phyloP scores from a whole-genome alignment of 257 asterid genomes.

The Solanum virginianum region DNA sequence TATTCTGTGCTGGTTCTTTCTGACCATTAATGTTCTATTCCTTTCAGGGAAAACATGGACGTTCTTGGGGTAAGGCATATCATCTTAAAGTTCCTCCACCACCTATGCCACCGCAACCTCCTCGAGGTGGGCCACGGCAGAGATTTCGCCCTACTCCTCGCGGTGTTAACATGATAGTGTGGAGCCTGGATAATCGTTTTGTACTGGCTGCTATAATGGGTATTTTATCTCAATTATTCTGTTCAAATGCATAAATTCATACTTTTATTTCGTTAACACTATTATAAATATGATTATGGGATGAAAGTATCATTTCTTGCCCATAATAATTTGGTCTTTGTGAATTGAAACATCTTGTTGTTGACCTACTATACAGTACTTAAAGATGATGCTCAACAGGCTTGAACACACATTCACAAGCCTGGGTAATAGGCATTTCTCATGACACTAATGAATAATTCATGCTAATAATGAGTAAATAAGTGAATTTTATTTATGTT shows the following conservation, averaged over 20 bases:
- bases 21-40: background rate
- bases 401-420: background rate
- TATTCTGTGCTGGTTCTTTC: background rate
- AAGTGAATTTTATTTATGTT: background rate
- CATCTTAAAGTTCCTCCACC: conserved; percentile 99
- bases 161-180: conserved; percentile 86
- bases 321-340: background rate
- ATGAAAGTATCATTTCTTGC: background rate
- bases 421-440: background rate
- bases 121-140: conserved; percentile 94
- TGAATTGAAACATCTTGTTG: background rate
- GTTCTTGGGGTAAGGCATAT: conserved; percentile 72
- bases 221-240: conserved; percentile 10
- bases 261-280: background rate
- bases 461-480: background rate
- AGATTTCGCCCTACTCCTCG: conserved; percentile 95
- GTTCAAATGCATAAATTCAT: background rate
- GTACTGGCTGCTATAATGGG: conserved; percentile 99
- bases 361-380: background rate
- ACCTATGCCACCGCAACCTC: conserved; percentile 81
- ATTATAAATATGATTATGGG: background rate
- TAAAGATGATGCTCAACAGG: background rate
- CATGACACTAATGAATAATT: background rate
- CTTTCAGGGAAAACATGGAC: conserved; percentile 61
- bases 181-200: conserved; percentile 95